Evolutionary conservation across 2,329 filamentous ascomycete genomes (phyloP), one percentile per base, ranked within the genome.

Genomic region (Ceratocystis colombiana): DNA sequence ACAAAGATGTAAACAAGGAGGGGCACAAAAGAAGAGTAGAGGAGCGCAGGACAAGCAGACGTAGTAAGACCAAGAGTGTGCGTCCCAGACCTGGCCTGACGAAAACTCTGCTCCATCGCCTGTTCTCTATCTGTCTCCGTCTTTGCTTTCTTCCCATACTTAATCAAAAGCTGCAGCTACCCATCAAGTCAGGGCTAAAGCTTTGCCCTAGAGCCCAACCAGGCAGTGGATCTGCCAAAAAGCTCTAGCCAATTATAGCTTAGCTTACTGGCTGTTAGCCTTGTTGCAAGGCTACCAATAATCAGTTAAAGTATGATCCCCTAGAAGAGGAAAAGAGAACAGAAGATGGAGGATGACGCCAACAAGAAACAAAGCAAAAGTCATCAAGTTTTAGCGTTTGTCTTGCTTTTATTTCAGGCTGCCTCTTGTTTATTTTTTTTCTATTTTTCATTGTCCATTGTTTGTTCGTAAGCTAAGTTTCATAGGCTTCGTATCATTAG

Each of bases 1-100:
- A 59, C 2, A 59, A 33, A n/a, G n/a, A 20, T 37, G 55, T 59
- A 59, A 59, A 59, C 28, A 59, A 59, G 10, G 55, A 30, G 7
- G 25, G 25, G 22, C 20, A 22, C 17, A 4, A 59, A 15, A 59
- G 15, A 37, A 37, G 8, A 41, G 5, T 4, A 15, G 37, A 41
- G 4, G 37, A 15, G 37, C 30, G 30, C 30, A 33, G 30, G 6
- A 33, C 30, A 33, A 33, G 30, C 6, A 33, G 30, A 33, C 6
- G 37, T 15, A 41, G 12, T 3, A 41, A 41, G 12, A 1, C 37
- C 37, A 15, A 41, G 1, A 41, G 37, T 15, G 37, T 41, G 4
- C 37, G 37, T 41, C 37, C 3, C 37, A 12, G 37, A 15, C 3
- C 3, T 15, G 37, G 12, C 37, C 3, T 15, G 37, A 5, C 37